Evolutionary conservation across 768 basidiomycete genomes (phyloP), one percentile per base, ranked within the genome.

Genomic region (Mycena capillaripes): DNA sequence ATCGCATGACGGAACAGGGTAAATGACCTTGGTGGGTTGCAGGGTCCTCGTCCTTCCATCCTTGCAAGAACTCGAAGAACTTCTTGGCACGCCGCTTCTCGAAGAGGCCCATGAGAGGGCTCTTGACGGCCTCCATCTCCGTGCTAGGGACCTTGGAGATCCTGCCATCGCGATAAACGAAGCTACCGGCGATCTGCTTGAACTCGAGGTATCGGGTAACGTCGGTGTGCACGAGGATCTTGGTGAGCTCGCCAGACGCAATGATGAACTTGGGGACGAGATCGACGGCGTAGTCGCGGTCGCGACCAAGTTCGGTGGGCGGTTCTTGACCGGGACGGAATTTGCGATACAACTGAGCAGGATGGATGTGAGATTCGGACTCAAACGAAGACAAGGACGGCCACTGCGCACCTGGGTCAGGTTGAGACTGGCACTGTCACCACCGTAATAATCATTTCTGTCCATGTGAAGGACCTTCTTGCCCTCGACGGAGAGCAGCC

Each of bases 381-480:
- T 76, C 30, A 36, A 46, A 48, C 44, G 12, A n/a, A n/a, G n/a
- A 46, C 65, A 60, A 66, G 17, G 66, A 59, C 72, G 69, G 34
- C 70, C 27, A 36, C 58, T 57, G 75, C 88, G 76, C 79, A 95
- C 97, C 92, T 99, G 98, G 23, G 97, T 98, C 78, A 99, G 84
- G 86, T 99, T 99, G 82, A 99, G 86, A 86, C 95, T 96, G 55
- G 98, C 98, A 79, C 95, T 95, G 80, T 98, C 98, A 66, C 95
- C 98, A 53, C 98, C 98, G 73, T 99, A 99, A 84, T 99, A 99
- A 83, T 99, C 97, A 79, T 99, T 99, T 79, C 96, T 89, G 84
- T 97, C 97, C 89, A 98, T 98, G 84, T 99, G 98, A 60, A 99
- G 91, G 78, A 99, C 98, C 86, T 99, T 99, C 90, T 99, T 98